Base-by-base conservation (phyloP, 2,329 filamentous ascomycete species). In the Pseudogymnoascus sp. region DNA sequence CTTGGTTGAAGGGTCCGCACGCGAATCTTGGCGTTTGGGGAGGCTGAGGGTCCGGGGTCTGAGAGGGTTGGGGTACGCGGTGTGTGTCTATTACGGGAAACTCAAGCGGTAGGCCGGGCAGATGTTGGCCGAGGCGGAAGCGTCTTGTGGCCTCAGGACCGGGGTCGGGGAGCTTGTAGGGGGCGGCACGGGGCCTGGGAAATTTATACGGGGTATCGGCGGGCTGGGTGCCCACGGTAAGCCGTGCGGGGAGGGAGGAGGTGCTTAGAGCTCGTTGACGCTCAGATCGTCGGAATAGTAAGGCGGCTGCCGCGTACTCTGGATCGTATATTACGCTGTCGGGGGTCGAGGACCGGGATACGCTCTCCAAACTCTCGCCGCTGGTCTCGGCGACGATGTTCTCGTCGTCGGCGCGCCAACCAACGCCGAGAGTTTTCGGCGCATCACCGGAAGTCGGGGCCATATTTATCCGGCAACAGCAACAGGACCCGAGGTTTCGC, bases 21-120 rank as follows among this genome's bases (percentile, higher is more conserved):
- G 48, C n/a, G 27, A 33, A 55, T 55, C 48, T 33, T 55, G 48
- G 48, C 48, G 48, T 55, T 55, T 29, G 48, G 29, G 48, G 48
- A 55, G 29, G 27, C 48, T 33, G 48, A 33, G 5, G n/a, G 27
- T 31, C n/a, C 4, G 27, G 45, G 27, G 21, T 31, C 3, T 9
- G 45, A 9, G 4, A n/a, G 13, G 25, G 42, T 6, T 55, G 15
- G 13, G 8, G 27, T 3, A 18, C 48, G 48, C 27, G 48, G 48
- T 55, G 18, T 29, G 29, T 33, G 48, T 55, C 48, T 10, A 21
- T 10, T 55, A 55, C 48, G 9, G 48, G 48, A 4, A 33, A 55
- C 48, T 55, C 29, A 29, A 33, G 29, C n/a, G 48, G 48, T 5
- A 18, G 29, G 29, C 15, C 48, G 1, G 48, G 48, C 13, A 55